These are phyloP conservation scores for Colletotrichum coccodes DNA, from an alignment of 2,329 filamentous ascomycete genomes.

Conservation along the genomic window DNA sequence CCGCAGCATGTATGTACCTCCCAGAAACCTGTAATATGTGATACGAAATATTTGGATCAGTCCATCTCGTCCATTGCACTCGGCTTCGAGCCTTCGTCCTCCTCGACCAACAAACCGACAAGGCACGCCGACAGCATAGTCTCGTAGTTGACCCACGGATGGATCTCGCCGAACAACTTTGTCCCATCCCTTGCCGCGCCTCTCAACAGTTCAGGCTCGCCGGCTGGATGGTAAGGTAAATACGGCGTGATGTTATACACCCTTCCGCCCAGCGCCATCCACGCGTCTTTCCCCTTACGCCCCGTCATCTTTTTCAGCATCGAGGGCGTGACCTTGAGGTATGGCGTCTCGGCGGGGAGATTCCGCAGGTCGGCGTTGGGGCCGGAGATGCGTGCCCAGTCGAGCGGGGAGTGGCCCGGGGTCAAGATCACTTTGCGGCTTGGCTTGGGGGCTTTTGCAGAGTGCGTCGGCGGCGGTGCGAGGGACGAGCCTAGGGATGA, in stretches of 20 bases:
- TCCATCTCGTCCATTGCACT: conserved; percentile 71
- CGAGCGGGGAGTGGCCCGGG: conserved; percentile 93
- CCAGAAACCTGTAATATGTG: neutral
- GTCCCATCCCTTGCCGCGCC: conserved; percentile 71
- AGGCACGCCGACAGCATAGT: conserved; percentile 73
- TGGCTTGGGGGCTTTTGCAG: conserved; percentile 62
- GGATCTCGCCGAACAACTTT: conserved; percentile 72
- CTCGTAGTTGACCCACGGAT: conserved; percentile 80
- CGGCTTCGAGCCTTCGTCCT: conserved; percentile 56
- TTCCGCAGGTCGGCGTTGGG: conserved; percentile 76
- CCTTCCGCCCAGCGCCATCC: conserved; percentile 88
- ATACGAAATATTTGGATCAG: conserved; percentile 38
- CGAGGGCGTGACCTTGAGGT: conserved; percentile 82
- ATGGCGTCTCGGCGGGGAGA: conserved; percentile 59
- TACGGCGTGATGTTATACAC: conserved; percentile 97
- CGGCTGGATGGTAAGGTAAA: conserved; percentile 89
- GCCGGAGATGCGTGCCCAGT: conserved; percentile 86
- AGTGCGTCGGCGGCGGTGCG: conserved; percentile 65
- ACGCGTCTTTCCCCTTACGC: conserved; percentile 85
- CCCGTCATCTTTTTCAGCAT: conserved; percentile 84
- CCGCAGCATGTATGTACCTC: neutral
- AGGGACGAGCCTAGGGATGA: conserved; percentile 49
- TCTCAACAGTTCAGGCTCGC: conserved; percentile 76
- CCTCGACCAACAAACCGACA: conserved; percentile 71
- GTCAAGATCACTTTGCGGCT: conserved; percentile 80